phyloP scores from a whole-genome alignment of 129 eudicot genomes.

The Flaveria robusta region DNA sequence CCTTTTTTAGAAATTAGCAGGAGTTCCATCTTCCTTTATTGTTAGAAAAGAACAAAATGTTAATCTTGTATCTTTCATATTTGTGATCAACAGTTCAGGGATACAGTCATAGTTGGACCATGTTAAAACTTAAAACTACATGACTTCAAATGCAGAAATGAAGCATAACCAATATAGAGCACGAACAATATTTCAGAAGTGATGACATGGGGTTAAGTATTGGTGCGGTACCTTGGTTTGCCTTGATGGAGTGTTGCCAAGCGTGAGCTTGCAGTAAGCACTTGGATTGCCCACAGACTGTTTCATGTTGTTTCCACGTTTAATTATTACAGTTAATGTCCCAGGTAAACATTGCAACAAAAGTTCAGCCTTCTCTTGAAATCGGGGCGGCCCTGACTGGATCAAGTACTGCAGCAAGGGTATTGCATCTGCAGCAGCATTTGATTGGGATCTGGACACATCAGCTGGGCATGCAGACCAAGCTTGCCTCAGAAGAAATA shows the following conservation, averaged over 20 bases:
- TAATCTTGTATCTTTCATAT: no score
- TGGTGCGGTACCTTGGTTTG: slow-evolving; percentile 68
- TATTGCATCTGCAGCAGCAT: slow-evolving; percentile 98
- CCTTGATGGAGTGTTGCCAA: slow-evolving; percentile 85
- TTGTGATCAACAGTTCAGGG: neutral
- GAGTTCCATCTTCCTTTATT: no score
- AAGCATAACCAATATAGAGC: slow-evolving; percentile 12
- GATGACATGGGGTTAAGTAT: neutral
- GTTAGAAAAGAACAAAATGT: slow-evolving; percentile 9
- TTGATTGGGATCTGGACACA: slow-evolving; percentile 93
- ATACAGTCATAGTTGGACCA: neutral
- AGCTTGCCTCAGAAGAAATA: slow-evolving; percentile 93
- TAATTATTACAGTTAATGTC: slow-evolving; percentile 82
- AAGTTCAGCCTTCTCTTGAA: slow-evolving; percentile 95
- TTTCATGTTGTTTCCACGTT: slow-evolving; percentile 95
- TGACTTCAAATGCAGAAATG: slow-evolving; percentile 8
- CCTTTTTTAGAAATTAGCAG: neutral
- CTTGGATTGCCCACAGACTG: slow-evolving; percentile 97
- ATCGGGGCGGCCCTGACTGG: slow-evolving; percentile 96
- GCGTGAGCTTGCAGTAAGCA: slow-evolving; percentile 93
- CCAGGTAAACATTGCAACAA: slow-evolving; percentile 97
- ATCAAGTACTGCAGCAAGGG: slow-evolving; percentile 92
- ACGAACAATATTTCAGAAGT: neutral
- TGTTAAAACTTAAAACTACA: slow-evolving; percentile 8
- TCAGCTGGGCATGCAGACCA: slow-evolving; percentile 99